A percentile compares a stretch with the other conserved stretches of the same genome.
Conservation (phyloP, 495 filamentous ascomycete genomes). For the Cryomyces minteri region DNA sequence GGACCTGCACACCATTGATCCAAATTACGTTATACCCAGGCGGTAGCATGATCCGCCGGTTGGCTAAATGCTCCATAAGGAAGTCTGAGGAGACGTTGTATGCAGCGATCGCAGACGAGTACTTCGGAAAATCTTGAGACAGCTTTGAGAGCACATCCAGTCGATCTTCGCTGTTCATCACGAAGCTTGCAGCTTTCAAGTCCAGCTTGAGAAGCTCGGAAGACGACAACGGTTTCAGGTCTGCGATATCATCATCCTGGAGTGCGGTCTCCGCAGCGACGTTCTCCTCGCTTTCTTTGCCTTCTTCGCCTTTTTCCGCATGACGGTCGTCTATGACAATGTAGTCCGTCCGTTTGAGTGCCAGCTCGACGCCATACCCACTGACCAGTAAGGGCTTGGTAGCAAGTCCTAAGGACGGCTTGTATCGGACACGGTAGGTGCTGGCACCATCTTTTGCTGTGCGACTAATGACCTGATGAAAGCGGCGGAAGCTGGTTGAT, state of each 20-base stretch:
- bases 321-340: slow-evolving; percentile 95
- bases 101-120: slow-evolving; percentile 54
- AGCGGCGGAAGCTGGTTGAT: slow-evolving; percentile 52
- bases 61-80: slow-evolving; percentile 47
- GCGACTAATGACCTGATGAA: slow-evolving; percentile 52
- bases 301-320: slow-evolving; percentile 22
- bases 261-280: slow-evolving; percentile 30
- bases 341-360: slow-evolving; percentile 91
- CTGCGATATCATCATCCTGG: slow-evolving; percentile 55
- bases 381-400: slow-evolving; percentile 51
- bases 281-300: slow-evolving; percentile 11
- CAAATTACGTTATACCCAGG: slow-evolving; percentile 56
- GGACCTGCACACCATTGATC: slow-evolving; percentile 89
- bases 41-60: slow-evolving; percentile 47
- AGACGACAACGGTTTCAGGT: slow-evolving; percentile 70
- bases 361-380: slow-evolving; percentile 88
- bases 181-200: slow-evolving; percentile 68
- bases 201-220: slow-evolving; percentile 63
- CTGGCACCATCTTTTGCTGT: slow-evolving; percentile 53
- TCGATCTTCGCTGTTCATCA: slow-evolving; percentile 66
- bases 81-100: slow-evolving; percentile 53
- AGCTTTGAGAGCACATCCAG: slow-evolving; percentile 68
- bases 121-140: slow-evolving; percentile 84
- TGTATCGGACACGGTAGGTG: slow-evolving; percentile 72
- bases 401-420: slow-evolving; percentile 26